Evolutionary conservation across 1,139 yeast species (phyloP).

Genomic region (Kurtzmaniella quercitrusa): DNA sequence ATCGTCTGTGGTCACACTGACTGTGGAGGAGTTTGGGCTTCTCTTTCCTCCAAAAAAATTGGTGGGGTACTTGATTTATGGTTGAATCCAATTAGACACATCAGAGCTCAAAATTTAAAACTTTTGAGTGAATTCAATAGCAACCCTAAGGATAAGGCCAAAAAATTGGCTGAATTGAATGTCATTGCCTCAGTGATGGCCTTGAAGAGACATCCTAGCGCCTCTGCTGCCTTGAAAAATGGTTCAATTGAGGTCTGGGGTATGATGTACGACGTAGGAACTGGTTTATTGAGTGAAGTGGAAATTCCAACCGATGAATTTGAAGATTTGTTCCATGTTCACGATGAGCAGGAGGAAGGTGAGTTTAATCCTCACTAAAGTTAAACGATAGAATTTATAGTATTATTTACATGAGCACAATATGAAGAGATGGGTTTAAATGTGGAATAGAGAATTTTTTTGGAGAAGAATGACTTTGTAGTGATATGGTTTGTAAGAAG

Average conservation of each 20-base stretch:
- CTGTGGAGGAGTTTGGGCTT: slow-evolving; percentile 95
- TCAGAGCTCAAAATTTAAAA: slow-evolving; percentile 55
- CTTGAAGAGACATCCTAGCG: slow-evolving; percentile 68
- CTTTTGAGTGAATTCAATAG: slow-evolving; percentile 36
- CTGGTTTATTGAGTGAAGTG: slow-evolving; percentile 61
- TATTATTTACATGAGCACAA: not conserved
- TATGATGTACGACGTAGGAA: slow-evolving; percentile 77
- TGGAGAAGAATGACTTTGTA: too few relatives aligned
- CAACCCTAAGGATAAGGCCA: slow-evolving; percentile 57
- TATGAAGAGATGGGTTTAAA: too few relatives aligned
- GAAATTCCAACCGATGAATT: slow-evolving; percentile 52
- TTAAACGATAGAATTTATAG: not conserved
- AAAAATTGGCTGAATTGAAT: slow-evolving; percentile 72
- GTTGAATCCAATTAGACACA: slow-evolving; percentile 71
- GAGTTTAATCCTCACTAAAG: slow-evolving; percentile 16
- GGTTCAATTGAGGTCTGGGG: slow-evolving; percentile 90
- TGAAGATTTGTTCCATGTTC: slow-evolving; percentile 47
- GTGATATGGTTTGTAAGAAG: too few relatives aligned
- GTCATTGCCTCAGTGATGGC: slow-evolving; percentile 58
- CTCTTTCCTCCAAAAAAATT: slow-evolving; percentile 62
- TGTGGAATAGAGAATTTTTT: too few relatives aligned
- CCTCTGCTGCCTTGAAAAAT: slow-evolving; percentile 61
- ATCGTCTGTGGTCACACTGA: slow-evolving; percentile 97
- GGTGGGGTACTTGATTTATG: slow-evolving; percentile 77
- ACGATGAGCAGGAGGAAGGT: slow-evolving; percentile 35